These are phyloP conservation scores for Cordyceps javanica DNA, from an alignment of 2,329 filamentous ascomycete species.

Conservation along the genomic window DNA sequence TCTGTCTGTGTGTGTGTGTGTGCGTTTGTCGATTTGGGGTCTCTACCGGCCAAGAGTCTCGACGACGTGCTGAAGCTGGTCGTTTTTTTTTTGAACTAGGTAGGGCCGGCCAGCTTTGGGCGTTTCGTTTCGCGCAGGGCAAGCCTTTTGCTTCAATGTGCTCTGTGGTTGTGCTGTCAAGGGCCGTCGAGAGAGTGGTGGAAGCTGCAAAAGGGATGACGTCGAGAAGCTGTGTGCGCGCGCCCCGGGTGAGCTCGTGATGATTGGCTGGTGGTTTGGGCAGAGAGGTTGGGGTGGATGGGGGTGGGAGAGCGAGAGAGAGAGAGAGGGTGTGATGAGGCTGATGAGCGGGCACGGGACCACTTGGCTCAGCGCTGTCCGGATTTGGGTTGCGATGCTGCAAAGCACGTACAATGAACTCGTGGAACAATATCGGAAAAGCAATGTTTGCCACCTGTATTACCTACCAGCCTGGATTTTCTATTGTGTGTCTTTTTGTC, in stretches of 20 bases:
- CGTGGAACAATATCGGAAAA: no score
- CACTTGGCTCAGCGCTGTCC: not conserved
- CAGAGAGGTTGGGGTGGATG: not conserved
- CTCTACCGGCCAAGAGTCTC: not conserved
- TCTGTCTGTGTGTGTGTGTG: not conserved
- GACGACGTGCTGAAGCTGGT: not conserved
- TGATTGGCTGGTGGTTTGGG: not conserved
- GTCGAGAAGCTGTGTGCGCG: no score
- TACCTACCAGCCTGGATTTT: no score
- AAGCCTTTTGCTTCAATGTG: no score
- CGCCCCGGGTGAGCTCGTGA: not conserved
- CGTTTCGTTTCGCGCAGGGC: no score
- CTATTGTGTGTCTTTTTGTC: no score
- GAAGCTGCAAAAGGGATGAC: no score
- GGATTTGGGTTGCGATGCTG: slow-evolving; percentile 10
- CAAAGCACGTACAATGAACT: not conserved
- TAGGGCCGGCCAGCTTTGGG: no score
- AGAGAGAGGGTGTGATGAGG: not conserved
- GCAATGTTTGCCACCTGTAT: no score
- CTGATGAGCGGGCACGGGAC: not conserved
- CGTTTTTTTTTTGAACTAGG: no score
- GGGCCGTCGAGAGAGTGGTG: no score
- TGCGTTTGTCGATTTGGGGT: not conserved
- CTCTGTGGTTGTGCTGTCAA: no score
- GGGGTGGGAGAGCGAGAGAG: not conserved